phyloP scores from a whole-genome alignment of 306 rosid species.

The Quercus aquifolioides region DNA sequence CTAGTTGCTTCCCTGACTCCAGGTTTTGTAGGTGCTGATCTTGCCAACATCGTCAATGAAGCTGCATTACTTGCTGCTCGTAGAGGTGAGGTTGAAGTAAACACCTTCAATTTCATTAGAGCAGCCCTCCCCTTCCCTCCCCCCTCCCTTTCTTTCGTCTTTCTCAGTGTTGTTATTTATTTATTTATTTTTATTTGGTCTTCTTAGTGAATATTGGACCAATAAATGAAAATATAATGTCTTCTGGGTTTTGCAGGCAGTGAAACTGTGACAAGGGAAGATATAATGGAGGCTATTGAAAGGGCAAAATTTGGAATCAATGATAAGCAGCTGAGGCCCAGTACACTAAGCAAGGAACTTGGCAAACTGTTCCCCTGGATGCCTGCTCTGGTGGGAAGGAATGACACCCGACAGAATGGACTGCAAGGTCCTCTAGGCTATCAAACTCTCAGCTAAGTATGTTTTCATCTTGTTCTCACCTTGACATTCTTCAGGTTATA shows the following conservation, averaged over 20 bases:
- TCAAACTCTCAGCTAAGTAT: slow-evolving; percentile 63
- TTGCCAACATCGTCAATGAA: slow-evolving; percentile 88
- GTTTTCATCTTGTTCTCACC: slow-evolving; percentile 1
- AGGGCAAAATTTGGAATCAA: slow-evolving; percentile 89
- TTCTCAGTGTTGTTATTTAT: no score
- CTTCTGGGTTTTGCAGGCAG: slow-evolving; percentile 48
- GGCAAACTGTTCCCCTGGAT: slow-evolving; percentile 86
- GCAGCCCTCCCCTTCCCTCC: not conserved
- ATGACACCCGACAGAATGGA: slow-evolving; percentile 43
- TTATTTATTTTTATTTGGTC: not conserved
- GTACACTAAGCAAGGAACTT: slow-evolving; percentile 67
- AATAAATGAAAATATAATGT: not conserved
- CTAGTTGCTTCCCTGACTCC: slow-evolving; percentile 81
- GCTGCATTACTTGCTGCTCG: slow-evolving; percentile 96
- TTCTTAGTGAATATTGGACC: slow-evolving; percentile 4
- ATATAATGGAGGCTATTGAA: slow-evolving; percentile 89
- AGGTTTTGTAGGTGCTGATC: slow-evolving; percentile 94
- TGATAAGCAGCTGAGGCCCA: slow-evolving; percentile 49
- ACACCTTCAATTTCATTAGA: not conserved
- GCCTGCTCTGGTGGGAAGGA: slow-evolving; percentile 70
- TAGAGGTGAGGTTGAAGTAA: slow-evolving; percentile 51
- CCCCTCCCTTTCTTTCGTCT: not conserved
- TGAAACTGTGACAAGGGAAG: slow-evolving; percentile 77
- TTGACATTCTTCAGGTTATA: no score
- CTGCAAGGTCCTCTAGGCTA: slow-evolving; percentile 74